These are phyloP conservation scores for Mortierella sp. DNA, from an alignment of 371 early-diverging fungal genomes.

Conservation along the genomic window DNA sequence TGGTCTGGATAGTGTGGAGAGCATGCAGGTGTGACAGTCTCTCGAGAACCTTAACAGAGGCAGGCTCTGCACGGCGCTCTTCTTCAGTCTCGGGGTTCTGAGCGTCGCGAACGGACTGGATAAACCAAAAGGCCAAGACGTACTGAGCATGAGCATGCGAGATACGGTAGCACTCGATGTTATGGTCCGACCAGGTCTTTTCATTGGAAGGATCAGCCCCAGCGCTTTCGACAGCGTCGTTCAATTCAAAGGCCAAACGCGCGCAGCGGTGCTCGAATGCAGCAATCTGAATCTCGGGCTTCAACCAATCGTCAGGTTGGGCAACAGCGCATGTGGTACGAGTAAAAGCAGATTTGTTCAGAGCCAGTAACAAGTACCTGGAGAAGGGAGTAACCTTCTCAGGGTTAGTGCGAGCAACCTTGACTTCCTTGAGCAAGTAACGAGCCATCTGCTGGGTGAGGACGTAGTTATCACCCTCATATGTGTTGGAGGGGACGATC, in stretches of 20 bases:
- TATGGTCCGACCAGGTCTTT: slow-evolving; percentile 64
- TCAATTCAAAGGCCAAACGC: slow-evolving; percentile 68
- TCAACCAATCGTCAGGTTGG: slow-evolving; percentile 65
- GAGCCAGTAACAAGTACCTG: slow-evolving; percentile 59
- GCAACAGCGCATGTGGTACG: slow-evolving; percentile 59
- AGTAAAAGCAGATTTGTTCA: slow-evolving; percentile 61
- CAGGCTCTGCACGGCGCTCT: slow-evolving; percentile 42
- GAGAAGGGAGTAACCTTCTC: slow-evolving; percentile 62
- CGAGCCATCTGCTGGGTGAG: slow-evolving; percentile 83
- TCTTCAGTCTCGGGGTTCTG: slow-evolving; percentile 32
- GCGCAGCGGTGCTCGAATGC: slow-evolving; percentile 79
- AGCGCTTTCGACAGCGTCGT: slow-evolving; percentile 65
- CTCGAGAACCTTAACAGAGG: slow-evolving; percentile 60
- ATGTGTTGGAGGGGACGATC: slow-evolving; percentile 49
- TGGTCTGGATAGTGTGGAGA: slow-evolving; percentile 74
- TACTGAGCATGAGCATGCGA: slow-evolving; percentile 78
- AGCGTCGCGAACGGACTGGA: slow-evolving; percentile 62
- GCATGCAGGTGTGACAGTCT: slow-evolving; percentile 69
- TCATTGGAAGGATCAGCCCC: slow-evolving; percentile 66
- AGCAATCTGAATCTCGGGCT: slow-evolving; percentile 69
- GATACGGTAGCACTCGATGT: slow-evolving; percentile 71
- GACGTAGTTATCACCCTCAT: slow-evolving; percentile 84
- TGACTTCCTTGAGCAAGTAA: slow-evolving; percentile 74
- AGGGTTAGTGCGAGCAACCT: slow-evolving; percentile 62
- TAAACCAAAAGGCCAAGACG: slow-evolving; percentile 70